Evolutionary conservation across 352 stramenopile species (phyloP), one percentile per base, ranked within the genome.

Genomic region (Globisporangium canariense): DNA sequence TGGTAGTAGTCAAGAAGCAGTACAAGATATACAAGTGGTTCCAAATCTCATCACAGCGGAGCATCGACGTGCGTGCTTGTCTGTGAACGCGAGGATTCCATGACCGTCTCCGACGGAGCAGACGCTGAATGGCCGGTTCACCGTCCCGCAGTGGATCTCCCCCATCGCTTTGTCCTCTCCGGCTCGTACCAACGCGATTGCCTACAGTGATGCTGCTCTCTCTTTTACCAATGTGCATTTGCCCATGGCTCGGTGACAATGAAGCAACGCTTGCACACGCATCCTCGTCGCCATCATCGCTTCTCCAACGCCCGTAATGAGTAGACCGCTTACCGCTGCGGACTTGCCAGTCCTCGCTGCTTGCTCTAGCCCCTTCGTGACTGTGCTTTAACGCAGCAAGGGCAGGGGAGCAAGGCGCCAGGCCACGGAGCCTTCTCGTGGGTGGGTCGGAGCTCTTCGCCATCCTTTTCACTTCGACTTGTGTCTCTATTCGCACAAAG

Each of bases 61-160:
- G 13, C 10, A 18, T 47, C 4, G 13, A 22, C 67, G 22, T 70
- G 71, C 69, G 49, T 81, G 71, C 46, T 65, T 51, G 58, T 79
- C 74, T 7, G 74, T 79, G 60, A 81, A 81, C 14, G 49, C 67
- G 40, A 79, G 62, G 2, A 60, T 62, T 8, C 70, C 71, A 13
- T 8, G 28, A 8, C 53, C 59, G 30, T 65, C 62, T 14, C 38
- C 65, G 10, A 85, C 41, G 10, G 61, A 53, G 43, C 74, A 85
- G 45, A 82, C 25, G 3, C 63, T 66, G 63, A 73, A 78, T 4
- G 74, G 74, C 1, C 73, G 77, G 60, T 83, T 78, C 28, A 85
- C 50, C 10, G 76, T 67, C 18, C 74, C 67, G 2, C 36, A 11
- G 3, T 30, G 59, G 16, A 40, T 64, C 16, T 62, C 56, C 32